These are phyloP conservation scores for Mucor sp. DNA, from an alignment of 371 early-diverging fungal genomes.

Conservation along the genomic window DNA sequence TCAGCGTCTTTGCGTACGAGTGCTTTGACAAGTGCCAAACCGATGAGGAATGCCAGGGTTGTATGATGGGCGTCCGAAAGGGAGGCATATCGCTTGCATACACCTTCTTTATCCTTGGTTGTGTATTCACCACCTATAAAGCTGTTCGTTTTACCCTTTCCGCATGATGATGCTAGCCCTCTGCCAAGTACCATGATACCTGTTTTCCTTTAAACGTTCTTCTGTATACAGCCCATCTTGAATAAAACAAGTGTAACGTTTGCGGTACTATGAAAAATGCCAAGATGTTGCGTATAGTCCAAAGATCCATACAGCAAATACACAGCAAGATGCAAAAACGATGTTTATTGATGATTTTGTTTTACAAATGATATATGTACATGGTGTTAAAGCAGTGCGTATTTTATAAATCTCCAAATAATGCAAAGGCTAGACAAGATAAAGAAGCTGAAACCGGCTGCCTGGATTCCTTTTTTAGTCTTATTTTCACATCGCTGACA, in stretches of 20 bases:
- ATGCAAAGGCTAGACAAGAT: not conserved
- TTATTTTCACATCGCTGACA: not conserved
- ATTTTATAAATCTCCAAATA: not conserved
- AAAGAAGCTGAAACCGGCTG: not conserved
- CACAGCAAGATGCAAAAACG: not conserved
- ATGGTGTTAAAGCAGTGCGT: not conserved
- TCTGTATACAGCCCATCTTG: too few relatives aligned
- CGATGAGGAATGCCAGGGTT: not conserved
- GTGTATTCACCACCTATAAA: not conserved
- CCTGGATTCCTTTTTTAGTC: not conserved
- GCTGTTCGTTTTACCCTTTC: not conserved
- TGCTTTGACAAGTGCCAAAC: not conserved
- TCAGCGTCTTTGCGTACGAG: not conserved
- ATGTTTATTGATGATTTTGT: not conserved
- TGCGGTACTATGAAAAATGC: too few relatives aligned
- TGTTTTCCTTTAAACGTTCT: too few relatives aligned
- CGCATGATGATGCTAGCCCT: not conserved
- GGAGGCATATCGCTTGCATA: not conserved
- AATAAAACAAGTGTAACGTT: too few relatives aligned
- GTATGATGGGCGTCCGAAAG: not conserved
- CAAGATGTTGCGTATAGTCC: too few relatives aligned
- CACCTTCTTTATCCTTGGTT: not conserved
- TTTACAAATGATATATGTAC: not conserved
- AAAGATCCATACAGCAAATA: too few relatives aligned
- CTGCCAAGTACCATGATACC: not conserved